Base-by-base conservation (phyloP, 208 protist genomes). In the Crithidia expoeki region DNA sequence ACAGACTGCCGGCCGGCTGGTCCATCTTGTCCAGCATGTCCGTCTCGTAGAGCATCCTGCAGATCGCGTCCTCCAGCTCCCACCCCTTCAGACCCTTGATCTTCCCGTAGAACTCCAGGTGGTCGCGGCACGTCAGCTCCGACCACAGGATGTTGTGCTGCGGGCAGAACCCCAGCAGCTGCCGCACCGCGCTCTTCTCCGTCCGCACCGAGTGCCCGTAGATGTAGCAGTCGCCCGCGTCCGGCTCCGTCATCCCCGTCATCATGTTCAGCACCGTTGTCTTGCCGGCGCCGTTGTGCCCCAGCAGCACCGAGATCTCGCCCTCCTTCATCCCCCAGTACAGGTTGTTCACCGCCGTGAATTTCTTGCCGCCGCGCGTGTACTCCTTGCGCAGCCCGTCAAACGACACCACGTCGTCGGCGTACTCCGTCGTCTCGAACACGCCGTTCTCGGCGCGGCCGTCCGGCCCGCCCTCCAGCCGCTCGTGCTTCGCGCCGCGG, bases 61-160 rank as follows among this genome's bases (percentile, higher is more conserved):
- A 23, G 25, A 93, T 71, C 21, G 72, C 68, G 10, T 60, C 36
- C 51, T 90, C 71, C 19, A 60, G 57, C 19, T 68, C 32, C 9
- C 27, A 16, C 0, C 81, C 81, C 4, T 40, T 42, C 33, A 94
- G 63, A 14, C 94, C 96, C 68, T 98, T 98, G 46, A 98, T 74
- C 36, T 66, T 56, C 1, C 79, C 86, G 74, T 88, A 99, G 62
- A 94, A 97, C 47, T 78, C 51, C 4, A 99, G 76, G 77, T 98
- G 95, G 72, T 99, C 95, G 5, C 67, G 36, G 17, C 75, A 79
- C 17, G 90, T 98, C 28, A 98, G 78, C n/a, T 94, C 63, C 4
- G 83, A 81, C 89, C 92, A 98, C 4, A 98, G 70, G 69, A 98
- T 92, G 81, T 98, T 95, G 78, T 96, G 91, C 81, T 98, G 96